Percentiles rank a stretch among this genome's conserved stretches.
These are phyloP conservation scores for Solanum tarapatanum DNA, from an alignment of 257 asterid genomes.

Conservation along the genomic window DNA sequence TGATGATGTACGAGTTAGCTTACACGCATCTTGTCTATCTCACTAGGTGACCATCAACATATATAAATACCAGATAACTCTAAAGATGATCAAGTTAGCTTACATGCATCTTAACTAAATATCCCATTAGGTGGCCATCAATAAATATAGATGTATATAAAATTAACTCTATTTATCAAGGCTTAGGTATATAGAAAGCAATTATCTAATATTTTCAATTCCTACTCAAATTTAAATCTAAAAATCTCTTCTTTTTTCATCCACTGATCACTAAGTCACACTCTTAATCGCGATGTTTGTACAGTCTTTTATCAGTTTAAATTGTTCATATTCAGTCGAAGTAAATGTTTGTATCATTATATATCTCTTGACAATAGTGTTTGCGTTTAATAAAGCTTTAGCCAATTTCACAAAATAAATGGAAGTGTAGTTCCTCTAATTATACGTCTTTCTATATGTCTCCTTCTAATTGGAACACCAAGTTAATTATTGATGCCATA, in stretches of 20 bases:
- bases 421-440: neutral
- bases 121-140: neutral
- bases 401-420: neutral
- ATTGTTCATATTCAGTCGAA: neutral
- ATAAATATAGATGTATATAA: neutral
- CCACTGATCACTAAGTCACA: neutral
- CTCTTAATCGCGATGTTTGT: neutral
- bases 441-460: neutral
- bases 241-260: neutral
- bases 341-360: neutral
- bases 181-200: rapidly evolving
- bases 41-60: rapidly evolving
- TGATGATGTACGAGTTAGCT: neutral
- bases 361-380: neutral
- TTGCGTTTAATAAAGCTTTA: neutral
- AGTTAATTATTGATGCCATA: neutral
- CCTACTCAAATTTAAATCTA: neutral
- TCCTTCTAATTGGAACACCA: neutral
- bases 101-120: neutral
- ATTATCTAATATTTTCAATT: neutral
- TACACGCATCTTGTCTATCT: neutral
- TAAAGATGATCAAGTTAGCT: neutral
- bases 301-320: neutral
- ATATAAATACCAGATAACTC: rapidly evolving
- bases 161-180: neutral